phyloP scores from a whole-genome alignment of 441 rosid genomes.

The Manihot esculenta region DNA sequence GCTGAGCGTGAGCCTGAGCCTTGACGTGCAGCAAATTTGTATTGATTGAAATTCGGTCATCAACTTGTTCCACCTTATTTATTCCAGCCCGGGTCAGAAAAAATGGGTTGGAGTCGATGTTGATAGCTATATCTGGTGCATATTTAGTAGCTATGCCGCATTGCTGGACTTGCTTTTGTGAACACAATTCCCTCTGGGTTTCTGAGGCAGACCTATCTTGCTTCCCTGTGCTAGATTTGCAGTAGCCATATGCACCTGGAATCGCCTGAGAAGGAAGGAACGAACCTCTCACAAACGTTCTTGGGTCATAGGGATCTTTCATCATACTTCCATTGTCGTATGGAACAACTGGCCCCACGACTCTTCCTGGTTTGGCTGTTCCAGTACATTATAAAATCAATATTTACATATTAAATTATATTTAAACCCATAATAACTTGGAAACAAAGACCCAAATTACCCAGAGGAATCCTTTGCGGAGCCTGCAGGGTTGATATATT shows the following conservation, averaged over 20 bases:
- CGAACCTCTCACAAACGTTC: conserved; percentile 52
- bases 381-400: conserved; percentile 17
- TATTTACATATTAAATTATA: not conserved
- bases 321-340: conserved; percentile 48
- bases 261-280: conserved; percentile 44
- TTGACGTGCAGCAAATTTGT: conserved; percentile 62
- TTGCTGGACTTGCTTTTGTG: conserved; percentile 57
- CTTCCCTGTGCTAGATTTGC: conserved; percentile 47
- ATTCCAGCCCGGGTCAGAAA: conserved; percentile 68
- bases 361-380: conserved; percentile 66
- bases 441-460: conserved; percentile 30
- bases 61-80: conserved; percentile 51
- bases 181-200: conserved; percentile 30
- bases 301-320: conserved; percentile 64
- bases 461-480: conserved; percentile 60
- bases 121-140: conserved; percentile 69
- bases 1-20: conserved; percentile 30
- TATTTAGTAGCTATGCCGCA: conserved; percentile 53
- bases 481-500: conserved; percentile 46
- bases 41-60: conserved; percentile 55
- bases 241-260: conserved; percentile 41
- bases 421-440: not conserved
- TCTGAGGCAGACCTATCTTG: conserved; percentile 56
- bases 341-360: conserved; percentile 58
- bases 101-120: conserved; percentile 78